These are phyloP conservation scores for Phaeosphaeriaceae sp. DNA, from an alignment of 2,329 filamentous ascomycete species.

Conservation along the genomic window DNA sequence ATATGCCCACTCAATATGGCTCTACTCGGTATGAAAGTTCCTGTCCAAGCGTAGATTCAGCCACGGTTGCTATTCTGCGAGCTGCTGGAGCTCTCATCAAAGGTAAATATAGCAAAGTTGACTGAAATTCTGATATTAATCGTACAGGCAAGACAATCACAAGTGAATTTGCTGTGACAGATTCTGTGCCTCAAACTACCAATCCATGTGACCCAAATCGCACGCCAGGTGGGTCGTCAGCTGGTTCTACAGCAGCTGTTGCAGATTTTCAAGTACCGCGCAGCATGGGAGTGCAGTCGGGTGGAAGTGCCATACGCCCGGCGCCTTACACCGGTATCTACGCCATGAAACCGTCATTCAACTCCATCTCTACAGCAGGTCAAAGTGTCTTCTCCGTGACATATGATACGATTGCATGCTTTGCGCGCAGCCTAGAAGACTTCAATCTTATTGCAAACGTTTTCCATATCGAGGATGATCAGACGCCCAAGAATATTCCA, in stretches of 20 bases:
- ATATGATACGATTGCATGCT: background rate
- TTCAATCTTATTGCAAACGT: background rate
- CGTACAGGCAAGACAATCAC: slow-evolving; percentile 50
- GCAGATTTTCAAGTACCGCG: slow-evolving; percentile 67
- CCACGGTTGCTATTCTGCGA: background rate
- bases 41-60: background rate
- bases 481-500: background rate
- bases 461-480: background rate
- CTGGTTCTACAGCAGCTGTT: slow-evolving; percentile 69
- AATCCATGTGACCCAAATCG: slow-evolving; percentile 60
- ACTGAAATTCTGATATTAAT: background rate
- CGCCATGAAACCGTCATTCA: slow-evolving; percentile 57
- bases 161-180: slow-evolving; percentile 65
- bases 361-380: background rate
- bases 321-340: slow-evolving; percentile 67
- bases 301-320: slow-evolving; percentile 66
- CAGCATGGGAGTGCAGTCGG: slow-evolving; percentile 67
- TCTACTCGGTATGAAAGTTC: background rate
- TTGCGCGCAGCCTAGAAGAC: background rate
- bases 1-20: background rate
- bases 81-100: background rate
- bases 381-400: background rate
- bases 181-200: slow-evolving; percentile 57
- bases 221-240: slow-evolving; percentile 70
- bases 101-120: background rate